phyloP scores from a whole-genome alignment of 2,329 filamentous ascomycete genomes.

The Fulvia fulva region DNA sequence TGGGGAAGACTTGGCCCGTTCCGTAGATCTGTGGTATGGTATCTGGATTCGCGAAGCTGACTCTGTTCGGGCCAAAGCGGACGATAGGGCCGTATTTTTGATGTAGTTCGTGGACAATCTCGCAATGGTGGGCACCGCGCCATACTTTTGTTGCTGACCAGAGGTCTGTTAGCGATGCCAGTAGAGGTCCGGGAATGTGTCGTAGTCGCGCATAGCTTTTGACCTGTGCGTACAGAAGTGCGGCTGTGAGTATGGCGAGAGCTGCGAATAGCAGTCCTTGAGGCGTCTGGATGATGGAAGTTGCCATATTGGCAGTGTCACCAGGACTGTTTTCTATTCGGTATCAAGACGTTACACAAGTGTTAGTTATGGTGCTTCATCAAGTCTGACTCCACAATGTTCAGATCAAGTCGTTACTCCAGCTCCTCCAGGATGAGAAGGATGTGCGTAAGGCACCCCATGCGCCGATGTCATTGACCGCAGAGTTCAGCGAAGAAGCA shows the following conservation, averaged over 20 bases:
- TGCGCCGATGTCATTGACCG: too few species aligned
- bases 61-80: constrained; percentile 27
- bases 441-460: too few species aligned
- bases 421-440: too few species aligned
- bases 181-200: constrained; percentile 10
- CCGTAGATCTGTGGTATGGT: constrained; percentile 14
- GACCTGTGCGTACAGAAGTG: neutral
- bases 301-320: neutral
- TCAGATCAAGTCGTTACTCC: too few species aligned
- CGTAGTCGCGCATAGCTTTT: neutral
- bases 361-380: too few species aligned
- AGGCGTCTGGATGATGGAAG: neutral
- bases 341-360: too few species aligned
- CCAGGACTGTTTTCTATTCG: too few species aligned
- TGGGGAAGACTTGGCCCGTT: constrained; percentile 2
- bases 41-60: constrained; percentile 14
- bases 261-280: neutral
- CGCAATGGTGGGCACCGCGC: constrained; percentile 7
- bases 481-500: too few species aligned
- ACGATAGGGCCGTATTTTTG: constrained; percentile 28
- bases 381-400: too few species aligned
- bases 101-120: constrained; percentile 33
- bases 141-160: constrained; percentile 9
- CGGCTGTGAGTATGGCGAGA: neutral
- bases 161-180: constrained; percentile 13